Evolutionary conservation across 306 rosid species (phyloP), one percentile per base, ranked within the genome.

Genomic region (Trifolium subterraneum): DNA sequence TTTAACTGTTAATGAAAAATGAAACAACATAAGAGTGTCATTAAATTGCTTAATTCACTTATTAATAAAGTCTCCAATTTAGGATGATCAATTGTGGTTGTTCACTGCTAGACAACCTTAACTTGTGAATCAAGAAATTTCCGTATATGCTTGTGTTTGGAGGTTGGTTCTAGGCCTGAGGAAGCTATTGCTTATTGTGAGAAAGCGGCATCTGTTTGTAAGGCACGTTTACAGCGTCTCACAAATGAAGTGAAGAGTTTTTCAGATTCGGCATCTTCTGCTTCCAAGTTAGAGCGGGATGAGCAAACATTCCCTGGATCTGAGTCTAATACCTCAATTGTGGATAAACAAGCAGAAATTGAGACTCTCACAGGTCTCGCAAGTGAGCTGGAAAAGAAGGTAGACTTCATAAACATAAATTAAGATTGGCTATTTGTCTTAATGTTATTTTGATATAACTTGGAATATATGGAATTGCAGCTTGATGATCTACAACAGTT

Each of bases 331-430:
- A 81, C 55, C 71, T 73, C 84, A 41, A 31, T 73, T 65, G 41
- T 80, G 35, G 88, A 88, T 73, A 90, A 90, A 78, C 88, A 87
- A 69, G 85, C 90, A 29, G 99, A 94, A 87, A 94, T 92, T 65
- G 93, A 87, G 44, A 92, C 88, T 38, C 95, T 94, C 44, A 69
- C 84, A 47, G 88, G 83, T 78, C 96, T 94, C 80, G 84, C 88
- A 69, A 86, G 83, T 64, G 99, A 94, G 39, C 92, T 94, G 72
- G 99, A 94, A 82, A 92, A 85, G 90, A 94, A 94, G 92, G 99
- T 92, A 62, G 47, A 41, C 52, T 41, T 58, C 31, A 25, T 44
- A 48, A 42, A 70, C 10, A 54, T 8, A 54, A 13, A 10, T 58
- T 51, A 38, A 52, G 67, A 38, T 56, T 56, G 8, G 47, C 10